Evolutionary conservation across 202 grass and related monocot genomes (phyloP).

Genomic region (Schoenoplectus triqueter): DNA sequence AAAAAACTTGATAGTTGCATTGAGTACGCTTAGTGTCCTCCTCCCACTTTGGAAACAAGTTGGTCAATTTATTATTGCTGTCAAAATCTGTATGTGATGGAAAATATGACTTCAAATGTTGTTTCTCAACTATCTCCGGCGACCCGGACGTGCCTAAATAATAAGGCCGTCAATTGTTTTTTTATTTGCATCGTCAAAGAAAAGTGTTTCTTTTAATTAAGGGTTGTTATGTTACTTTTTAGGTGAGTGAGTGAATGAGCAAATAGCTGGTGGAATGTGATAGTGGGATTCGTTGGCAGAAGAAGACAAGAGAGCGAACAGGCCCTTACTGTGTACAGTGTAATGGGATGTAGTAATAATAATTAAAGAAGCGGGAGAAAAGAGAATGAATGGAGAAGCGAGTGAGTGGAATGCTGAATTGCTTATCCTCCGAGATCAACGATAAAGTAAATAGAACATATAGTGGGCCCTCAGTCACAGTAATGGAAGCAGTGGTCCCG

Average conservation of each 20-base stretch:
- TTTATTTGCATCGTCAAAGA: neutral
- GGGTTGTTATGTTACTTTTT: neutral
- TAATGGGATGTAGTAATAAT: neutral
- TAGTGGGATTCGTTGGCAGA: constrained; percentile 30
- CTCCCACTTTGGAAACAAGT: neutral
- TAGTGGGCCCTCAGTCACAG: neutral
- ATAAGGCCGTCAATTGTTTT: neutral
- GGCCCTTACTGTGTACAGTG: neutral
- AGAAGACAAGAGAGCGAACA: constrained; percentile 34
- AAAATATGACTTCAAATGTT: too few relatives aligned
- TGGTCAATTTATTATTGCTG: neutral
- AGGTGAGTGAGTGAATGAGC: neutral
- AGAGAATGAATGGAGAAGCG: neutral
- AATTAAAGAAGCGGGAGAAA: constrained; percentile 13
- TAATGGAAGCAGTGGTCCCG: neutral
- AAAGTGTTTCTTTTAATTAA: neutral
- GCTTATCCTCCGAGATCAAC: neutral
- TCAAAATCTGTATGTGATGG: neutral
- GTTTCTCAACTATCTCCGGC: too few relatives aligned
- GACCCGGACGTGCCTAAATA: too few relatives aligned
- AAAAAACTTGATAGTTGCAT: neutral
- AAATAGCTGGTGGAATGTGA: constrained; percentile 12
- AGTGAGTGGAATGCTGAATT: neutral
- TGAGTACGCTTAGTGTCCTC: neutral
- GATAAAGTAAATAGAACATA: neutral